A percentile compares a stretch with the other conserved stretches of the same genome.
Evolutionary conservation across 176 grass and related monocot species (phyloP).

Genomic region (Hordeum marinum): DNA sequence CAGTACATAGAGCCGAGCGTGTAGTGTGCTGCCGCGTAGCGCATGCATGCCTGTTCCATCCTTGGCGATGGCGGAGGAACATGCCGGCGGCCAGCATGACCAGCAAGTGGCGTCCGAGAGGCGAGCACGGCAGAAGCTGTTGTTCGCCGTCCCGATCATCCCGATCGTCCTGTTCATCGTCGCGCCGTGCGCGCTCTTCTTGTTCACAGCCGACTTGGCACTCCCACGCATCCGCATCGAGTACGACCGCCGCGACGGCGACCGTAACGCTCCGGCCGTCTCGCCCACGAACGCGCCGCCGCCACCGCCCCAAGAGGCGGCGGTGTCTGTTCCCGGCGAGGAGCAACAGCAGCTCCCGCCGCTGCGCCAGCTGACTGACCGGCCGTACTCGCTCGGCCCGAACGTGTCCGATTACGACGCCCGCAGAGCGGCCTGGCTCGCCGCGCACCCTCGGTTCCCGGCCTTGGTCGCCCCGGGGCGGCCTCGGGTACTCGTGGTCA

Average conservation of each 20-base stretch:
- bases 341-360: slow-evolving; percentile 1
- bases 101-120: not conserved
- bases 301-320: not conserved
- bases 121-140: not conserved
- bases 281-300: not conserved
- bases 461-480: slow-evolving; percentile 28
- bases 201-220: slow-evolving; percentile 22
- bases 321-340: not conserved
- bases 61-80: slow-evolving; percentile 10
- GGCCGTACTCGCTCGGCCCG: slow-evolving; percentile 49
- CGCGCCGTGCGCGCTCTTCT: slow-evolving; percentile 26
- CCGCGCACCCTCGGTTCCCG: slow-evolving; percentile 44
- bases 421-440: slow-evolving; percentile 51
- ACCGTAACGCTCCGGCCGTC: not conserved
- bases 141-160: not conserved
- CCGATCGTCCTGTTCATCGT: slow-evolving; percentile 16
- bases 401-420: slow-evolving; percentile 58
- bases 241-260: not conserved
- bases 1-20: not conserved
- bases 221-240: slow-evolving; percentile 48
- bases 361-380: slow-evolving; percentile 50
- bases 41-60: not conserved
- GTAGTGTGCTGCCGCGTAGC: not conserved
- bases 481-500: slow-evolving; percentile 75
- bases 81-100: not conserved